A percentile compares a stretch with the other conserved stretches of the same genome.
Evolutionary conservation across 1,139 yeast genomes (phyloP).

Genomic region (Debaryomyces sp.): DNA sequence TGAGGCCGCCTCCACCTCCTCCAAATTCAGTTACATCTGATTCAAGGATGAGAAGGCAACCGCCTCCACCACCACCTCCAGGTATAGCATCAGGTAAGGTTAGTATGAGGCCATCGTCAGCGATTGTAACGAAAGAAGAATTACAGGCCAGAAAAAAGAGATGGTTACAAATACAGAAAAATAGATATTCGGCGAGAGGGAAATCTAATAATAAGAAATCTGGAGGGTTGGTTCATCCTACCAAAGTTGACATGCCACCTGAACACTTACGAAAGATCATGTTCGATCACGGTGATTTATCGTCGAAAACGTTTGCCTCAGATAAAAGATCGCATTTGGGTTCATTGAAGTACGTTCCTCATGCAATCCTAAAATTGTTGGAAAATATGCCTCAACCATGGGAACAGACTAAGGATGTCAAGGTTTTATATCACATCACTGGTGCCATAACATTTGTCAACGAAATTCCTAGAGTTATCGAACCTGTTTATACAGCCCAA

Average conservation of each 20-base stretch:
- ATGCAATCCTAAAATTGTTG: conserved; percentile 82
- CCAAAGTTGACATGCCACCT: conserved; percentile 88
- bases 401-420: conserved; percentile 86
- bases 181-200: conserved; percentile 38
- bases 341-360: conserved; percentile 93
- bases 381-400: conserved; percentile 99
- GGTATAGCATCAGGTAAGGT: conserved; percentile 2
- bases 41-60: conserved; percentile 10
- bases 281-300: conserved; percentile 82
- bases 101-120: background rate
- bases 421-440: conserved; percentile 83
- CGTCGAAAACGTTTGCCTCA: conserved; percentile 77
- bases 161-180: conserved; percentile 72
- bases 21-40: background rate
- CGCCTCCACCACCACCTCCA: conserved; percentile 22
- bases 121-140: conserved; percentile 16
- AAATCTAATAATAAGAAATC: conserved; percentile 20
- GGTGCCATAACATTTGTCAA: conserved; percentile 97
- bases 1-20: conserved; percentile 18
- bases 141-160: conserved; percentile 50
- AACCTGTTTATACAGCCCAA: conserved; percentile 89
- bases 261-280: conserved; percentile 89
- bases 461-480: conserved; percentile 89
- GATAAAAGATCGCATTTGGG: conserved; percentile 91
- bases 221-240: conserved; percentile 53